Conservation (phyloP, 129 eudicot genomes). For the Escallonia herrerae region DNA sequence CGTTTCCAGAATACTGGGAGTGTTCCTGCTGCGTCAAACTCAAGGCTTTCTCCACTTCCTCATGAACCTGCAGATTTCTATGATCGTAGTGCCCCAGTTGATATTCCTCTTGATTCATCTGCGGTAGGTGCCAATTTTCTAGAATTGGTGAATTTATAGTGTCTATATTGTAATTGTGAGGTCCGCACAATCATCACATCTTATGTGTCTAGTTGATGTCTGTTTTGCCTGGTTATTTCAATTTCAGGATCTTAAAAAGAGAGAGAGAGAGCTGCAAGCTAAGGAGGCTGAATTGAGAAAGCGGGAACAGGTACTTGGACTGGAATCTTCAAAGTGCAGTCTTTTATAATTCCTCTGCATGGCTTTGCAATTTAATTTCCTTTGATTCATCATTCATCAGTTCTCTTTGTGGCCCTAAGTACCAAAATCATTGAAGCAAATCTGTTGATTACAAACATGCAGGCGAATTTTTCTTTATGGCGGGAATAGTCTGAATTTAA, state of each 20-base stretch:
- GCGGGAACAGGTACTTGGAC: conserved; percentile 78
- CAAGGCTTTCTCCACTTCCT: conserved; percentile 85
- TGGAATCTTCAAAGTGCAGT: too few relatives aligned
- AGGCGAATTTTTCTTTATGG: too few relatives aligned
- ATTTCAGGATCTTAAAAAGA: conserved; percentile 72
- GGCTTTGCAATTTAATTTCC: too few relatives aligned
- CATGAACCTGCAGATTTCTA: conserved; percentile 93
- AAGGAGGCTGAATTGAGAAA: conserved; percentile 76
- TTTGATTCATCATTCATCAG: too few relatives aligned
- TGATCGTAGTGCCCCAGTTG: conserved; percentile 68
- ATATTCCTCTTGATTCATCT: conserved; percentile 75
- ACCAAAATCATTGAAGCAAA: too few relatives aligned
- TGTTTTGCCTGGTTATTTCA: not conserved
- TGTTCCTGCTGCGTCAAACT: conserved; percentile 70
- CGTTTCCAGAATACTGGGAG: conserved; percentile 39
- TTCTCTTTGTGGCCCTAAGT: too few relatives aligned
- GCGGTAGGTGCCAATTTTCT: conserved; percentile 32
- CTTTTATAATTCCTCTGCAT: too few relatives aligned
- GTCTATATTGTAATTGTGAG: not conserved
- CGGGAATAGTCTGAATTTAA: too few relatives aligned
- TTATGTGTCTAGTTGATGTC: conserved; percentile 1
- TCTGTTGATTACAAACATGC: too few relatives aligned
- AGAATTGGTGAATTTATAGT: not conserved
- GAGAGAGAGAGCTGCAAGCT: conserved; percentile 81
- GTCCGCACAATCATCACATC: not conserved